phyloP scores from a whole-genome alignment of 176 grass and related monocot species.

The Paspalum vaginatum region DNA sequence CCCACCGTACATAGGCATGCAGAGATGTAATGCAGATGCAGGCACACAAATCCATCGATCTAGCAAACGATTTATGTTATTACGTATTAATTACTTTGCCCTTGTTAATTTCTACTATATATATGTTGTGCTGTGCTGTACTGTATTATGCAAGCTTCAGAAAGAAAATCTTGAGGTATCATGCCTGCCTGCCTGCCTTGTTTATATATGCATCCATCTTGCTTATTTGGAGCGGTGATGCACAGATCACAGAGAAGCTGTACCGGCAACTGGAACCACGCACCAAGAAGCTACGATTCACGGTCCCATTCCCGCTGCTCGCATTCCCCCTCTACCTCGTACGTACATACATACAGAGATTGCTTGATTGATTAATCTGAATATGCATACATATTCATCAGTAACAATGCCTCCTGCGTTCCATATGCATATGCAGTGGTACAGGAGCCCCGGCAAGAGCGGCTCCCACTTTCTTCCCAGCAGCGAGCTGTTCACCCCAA shows the following conservation, averaged over 20 bases:
- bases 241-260: conserved; percentile 78
- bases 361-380: not conserved
- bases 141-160: no score
- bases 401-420: not conserved
- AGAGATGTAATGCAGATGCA: no score
- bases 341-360: not conserved
- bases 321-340: conserved; percentile 87
- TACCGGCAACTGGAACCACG: conserved; percentile 52
- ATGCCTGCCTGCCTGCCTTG: no score
- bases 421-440: conserved; percentile 46
- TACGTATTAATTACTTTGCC: no score
- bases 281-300: conserved; percentile 66
- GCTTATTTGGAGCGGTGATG: not conserved
- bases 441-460: conserved; percentile 68
- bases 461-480: conserved; percentile 80
- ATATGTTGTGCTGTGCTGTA: no score
- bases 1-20: no score
- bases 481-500: conserved; percentile 71
- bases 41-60: no score
- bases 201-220: no score
- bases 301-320: conserved; percentile 62
- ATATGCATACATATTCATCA: not conserved
- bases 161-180: no score
- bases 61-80: no score
- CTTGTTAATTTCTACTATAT: no score